phyloP scores from a whole-genome alignment of 495 filamentous ascomycete species.

The Collariella sp. region DNA sequence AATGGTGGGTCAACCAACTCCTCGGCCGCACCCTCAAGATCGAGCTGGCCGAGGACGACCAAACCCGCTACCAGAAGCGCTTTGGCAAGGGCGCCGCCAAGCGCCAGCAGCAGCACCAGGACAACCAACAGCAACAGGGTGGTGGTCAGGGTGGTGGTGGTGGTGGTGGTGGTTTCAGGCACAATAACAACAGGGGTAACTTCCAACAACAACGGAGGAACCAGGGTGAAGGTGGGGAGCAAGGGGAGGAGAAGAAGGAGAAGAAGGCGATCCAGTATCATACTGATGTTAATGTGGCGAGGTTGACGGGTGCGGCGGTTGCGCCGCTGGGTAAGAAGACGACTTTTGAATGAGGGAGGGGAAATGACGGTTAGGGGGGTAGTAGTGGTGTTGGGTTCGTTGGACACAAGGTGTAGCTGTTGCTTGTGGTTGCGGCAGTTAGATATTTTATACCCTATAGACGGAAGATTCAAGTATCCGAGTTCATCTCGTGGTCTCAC shows the following conservation, averaged over 20 bases:
- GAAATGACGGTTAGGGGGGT: too few species aligned
- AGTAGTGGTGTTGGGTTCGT: too few species aligned
- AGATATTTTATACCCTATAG: too few species aligned
- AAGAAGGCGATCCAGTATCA: slow-evolving; percentile 28
- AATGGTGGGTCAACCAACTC: slow-evolving; percentile 75
- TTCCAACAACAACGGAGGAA: slow-evolving; percentile 43
- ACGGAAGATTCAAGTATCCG: too few species aligned
- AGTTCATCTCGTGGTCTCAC: too few species aligned
- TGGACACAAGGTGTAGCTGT: too few species aligned
- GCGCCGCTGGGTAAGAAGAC: slow-evolving; percentile 74
- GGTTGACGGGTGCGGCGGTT: slow-evolving; percentile 67
- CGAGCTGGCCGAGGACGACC: slow-evolving; percentile 88
- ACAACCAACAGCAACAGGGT: neutral
- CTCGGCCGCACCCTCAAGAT: slow-evolving; percentile 71
- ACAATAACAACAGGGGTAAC: slow-evolving; percentile 2
- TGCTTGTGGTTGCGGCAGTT: too few species aligned
- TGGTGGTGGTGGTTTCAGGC: neutral
- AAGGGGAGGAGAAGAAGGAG: slow-evolving; percentile 11
- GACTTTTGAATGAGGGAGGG: slow-evolving; percentile 57
- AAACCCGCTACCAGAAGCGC: slow-evolving; percentile 81
- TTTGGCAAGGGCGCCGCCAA: slow-evolving; percentile 59
- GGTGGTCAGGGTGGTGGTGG: neutral
- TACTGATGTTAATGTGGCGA: slow-evolving; percentile 35
- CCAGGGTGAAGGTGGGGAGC: slow-evolving; percentile 7
- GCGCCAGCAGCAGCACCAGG: neutral